phyloP scores from a whole-genome alignment of 768 basidiomycete genomes.

The Cyathus striatus region DNA sequence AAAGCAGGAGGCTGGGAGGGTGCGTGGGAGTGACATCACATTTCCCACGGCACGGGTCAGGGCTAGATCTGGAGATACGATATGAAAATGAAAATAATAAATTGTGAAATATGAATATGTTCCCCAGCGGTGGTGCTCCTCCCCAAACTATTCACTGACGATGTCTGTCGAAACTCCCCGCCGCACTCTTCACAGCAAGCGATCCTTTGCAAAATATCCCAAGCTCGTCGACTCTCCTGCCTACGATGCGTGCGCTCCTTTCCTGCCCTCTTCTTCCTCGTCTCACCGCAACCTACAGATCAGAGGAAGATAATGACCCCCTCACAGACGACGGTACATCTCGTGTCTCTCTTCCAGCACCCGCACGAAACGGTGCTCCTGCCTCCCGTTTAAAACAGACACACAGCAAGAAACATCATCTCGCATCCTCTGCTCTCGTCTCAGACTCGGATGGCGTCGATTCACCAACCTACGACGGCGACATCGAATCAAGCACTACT shows the following conservation, averaged over 20 bases:
- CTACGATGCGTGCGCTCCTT: conserved; percentile 59
- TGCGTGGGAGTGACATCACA: no score
- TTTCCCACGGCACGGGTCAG: no score
- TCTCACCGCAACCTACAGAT: conserved; percentile 36
- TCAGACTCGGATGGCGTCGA: conserved; percentile 75
- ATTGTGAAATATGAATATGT: no score
- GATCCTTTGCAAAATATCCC: conserved; percentile 68
- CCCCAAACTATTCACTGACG: conserved; percentile 2
- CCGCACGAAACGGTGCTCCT: conserved; percentile 16
- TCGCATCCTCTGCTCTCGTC: conserved; percentile 43
- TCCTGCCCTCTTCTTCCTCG: background rate
- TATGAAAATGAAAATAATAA: no score
- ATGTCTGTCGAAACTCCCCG: conserved; percentile 23
- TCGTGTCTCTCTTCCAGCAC: conserved; percentile 38
- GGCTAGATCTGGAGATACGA: no score
- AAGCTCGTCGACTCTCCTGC: conserved; percentile 64
- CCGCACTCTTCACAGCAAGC: conserved; percentile 49
- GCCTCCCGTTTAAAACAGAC: conserved; percentile 23
- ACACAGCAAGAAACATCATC: conserved; percentile 39
- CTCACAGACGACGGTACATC: conserved; percentile 71
- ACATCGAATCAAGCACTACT: conserved; percentile 76
- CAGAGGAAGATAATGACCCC: conserved; percentile 86
- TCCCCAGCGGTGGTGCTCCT: background rate
- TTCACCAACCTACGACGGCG: conserved; percentile 87
- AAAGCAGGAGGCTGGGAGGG: background rate